These are phyloP conservation scores for Calonectria multiphialidica DNA, from an alignment of 2,329 filamentous ascomycete genomes.

Conservation along the genomic window DNA sequence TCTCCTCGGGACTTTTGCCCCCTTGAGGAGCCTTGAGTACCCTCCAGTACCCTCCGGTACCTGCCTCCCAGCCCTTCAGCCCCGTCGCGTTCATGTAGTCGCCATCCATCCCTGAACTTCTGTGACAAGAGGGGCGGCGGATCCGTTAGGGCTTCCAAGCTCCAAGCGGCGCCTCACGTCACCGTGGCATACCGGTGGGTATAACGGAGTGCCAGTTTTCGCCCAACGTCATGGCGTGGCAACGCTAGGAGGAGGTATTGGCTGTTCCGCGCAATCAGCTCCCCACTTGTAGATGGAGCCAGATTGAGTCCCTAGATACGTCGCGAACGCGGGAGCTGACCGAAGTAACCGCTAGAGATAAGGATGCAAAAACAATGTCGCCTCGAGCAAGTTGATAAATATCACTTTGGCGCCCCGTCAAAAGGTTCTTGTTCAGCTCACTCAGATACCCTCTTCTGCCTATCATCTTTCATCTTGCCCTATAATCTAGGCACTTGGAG, in stretches of 20 bases:
- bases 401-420: background rate
- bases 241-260: background rate
- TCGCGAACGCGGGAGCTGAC: background rate
- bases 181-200: background rate
- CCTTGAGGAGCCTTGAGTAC: background rate
- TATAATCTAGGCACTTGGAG: background rate
- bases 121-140: background rate
- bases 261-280: slow-evolving; percentile 2
- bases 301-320: background rate
- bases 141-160: background rate
- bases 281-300: background rate
- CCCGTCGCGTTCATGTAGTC: background rate
- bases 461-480: background rate
- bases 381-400: background rate
- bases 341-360: background rate
- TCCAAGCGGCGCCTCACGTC: background rate
- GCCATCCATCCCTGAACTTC: background rate
- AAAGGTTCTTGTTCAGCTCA: background rate
- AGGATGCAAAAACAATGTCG: background rate
- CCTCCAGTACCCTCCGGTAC: background rate
- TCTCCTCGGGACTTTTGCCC: background rate
- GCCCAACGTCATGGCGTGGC: background rate
- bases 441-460: background rate
- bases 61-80: background rate
- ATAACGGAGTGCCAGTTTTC: background rate